phyloP scores from a whole-genome alignment of 73 alveolate genomes.

The Tetrahymena thermophila region DNA sequence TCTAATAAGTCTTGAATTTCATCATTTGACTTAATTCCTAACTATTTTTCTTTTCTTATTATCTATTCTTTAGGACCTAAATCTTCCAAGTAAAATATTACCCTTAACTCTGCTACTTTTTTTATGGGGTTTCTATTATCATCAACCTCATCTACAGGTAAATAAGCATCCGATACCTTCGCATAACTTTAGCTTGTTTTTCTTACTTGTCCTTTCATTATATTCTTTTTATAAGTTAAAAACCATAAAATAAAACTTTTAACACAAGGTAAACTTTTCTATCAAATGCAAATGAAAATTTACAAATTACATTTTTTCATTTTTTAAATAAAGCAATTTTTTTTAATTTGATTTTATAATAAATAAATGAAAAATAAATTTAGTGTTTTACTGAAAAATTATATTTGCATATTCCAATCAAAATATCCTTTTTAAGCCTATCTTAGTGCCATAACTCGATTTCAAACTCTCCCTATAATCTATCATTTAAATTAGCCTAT shows the following conservation, averaged over 20 bases:
- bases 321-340: neutral
- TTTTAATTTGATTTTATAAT: neutral
- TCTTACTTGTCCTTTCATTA: neutral
- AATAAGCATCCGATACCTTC: neutral
- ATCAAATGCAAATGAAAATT: neutral
- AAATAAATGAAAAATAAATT: neutral
- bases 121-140: neutral
- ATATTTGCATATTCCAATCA: neutral
- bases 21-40: neutral
- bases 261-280: too few relatives aligned
- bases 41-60: neutral
- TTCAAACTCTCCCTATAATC: neutral
- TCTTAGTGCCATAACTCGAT: neutral
- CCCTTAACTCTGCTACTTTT: neutral
- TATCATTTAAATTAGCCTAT: neutral
- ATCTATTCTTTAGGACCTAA: neutral
- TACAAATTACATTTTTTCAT: neutral
- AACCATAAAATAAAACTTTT: too few relatives aligned
- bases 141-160: neutral
- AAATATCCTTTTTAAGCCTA: neutral
- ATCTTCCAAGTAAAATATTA: neutral
- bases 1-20: neutral
- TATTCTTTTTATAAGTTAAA: neutral
- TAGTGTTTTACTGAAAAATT: neutral
- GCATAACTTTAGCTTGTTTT: neutral